phyloP scores from a whole-genome alignment of 345 rosid species.

The Brassica rapa region DNA sequence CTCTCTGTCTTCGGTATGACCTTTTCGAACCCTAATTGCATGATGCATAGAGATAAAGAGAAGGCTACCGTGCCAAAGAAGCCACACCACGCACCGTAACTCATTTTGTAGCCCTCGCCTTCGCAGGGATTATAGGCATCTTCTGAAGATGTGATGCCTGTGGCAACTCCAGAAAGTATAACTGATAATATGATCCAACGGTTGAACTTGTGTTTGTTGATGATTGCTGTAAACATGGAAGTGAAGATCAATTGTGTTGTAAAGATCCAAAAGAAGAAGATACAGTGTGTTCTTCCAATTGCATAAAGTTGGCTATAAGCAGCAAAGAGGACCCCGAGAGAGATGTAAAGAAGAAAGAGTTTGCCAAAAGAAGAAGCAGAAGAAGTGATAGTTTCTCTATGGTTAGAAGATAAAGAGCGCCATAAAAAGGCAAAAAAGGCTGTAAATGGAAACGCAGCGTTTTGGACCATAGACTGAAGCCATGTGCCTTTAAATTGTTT shows the following conservation, averaged over 20 bases:
- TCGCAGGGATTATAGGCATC: constrained; percentile 40
- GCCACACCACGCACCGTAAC: constrained; percentile 38
- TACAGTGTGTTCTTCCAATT: constrained; percentile 38
- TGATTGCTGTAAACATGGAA: constrained; percentile 43
- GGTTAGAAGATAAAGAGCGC: constrained; percentile 6
- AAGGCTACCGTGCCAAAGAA: constrained; percentile 46
- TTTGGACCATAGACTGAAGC: constrained; percentile 38
- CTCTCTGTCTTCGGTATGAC: constrained; percentile 12
- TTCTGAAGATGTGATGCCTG: constrained; percentile 46
- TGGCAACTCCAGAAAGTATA: constrained; percentile 42
- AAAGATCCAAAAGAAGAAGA: constrained; percentile 45
- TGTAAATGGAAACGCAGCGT: constrained; percentile 38
- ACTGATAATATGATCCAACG: constrained; percentile 49
- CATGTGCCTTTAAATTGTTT: constrained; percentile 44
- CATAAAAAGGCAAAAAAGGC: constrained; percentile 27
- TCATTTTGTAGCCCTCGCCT: constrained; percentile 16
- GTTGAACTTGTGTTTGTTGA: constrained; percentile 54
- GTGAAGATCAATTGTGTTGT: constrained; percentile 55
- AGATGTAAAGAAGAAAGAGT: constrained; percentile 37
- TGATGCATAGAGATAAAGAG: constrained; percentile 47
- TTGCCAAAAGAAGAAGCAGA: constrained; percentile 19
- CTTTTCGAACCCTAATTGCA: constrained; percentile 46
- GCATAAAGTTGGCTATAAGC: constrained; percentile 42
- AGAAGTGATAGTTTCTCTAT: not conserved
- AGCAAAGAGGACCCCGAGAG: constrained; percentile 44